Base-by-base conservation (phyloP, 768 basidiomycete species). In the Suillus plorans region DNA sequence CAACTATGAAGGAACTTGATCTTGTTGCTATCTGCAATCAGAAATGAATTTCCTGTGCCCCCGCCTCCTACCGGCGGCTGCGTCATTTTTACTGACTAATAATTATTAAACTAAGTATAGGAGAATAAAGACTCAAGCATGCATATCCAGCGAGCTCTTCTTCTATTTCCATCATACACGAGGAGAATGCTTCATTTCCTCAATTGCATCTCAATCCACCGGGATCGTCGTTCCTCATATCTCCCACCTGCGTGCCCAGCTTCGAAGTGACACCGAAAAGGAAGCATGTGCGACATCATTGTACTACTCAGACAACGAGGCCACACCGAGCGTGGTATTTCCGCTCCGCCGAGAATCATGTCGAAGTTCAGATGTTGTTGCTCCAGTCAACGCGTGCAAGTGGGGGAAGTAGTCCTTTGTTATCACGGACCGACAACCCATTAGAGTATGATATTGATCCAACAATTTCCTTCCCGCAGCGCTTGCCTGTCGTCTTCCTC, bases 391-490 rank as follows among this genome's bases (percentile, higher is more conserved):
- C 65, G 6, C 64, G 56, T 64, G 50, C 50, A 2, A 50, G 49
- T 50, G 62, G 65, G 56, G 65, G 25, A 64, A 64, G 41, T 39
- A 58, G 16, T 20, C 55, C 61, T 47, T 66, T 62, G 56, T 56
- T 65, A 45, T 57, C 42, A 49, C 41, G 45, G 31, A 52, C 50
- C 47, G 57, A 34, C 39, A 53, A 28, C 60, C 66, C 71, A 71
- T 70, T 68, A 68, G 63, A 71, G 68, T 67, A 73, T 65, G 69
- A 69, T 16, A 50, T 71, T 67, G 69, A 72, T 72, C 60, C 67
- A 58, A 58, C 57, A 39, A 58, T 37, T 18, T 45, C 36, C 47
- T 63, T 66, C 56, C 31, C 37, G 37, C 50, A 41, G 63, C 31
- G 18, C 39, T 63, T 13, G 58, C 28, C 64, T 45, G 25, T 60